Conservation (phyloP, 2,329 filamentous ascomycete species). For the Ciborinia camelliae region DNA sequence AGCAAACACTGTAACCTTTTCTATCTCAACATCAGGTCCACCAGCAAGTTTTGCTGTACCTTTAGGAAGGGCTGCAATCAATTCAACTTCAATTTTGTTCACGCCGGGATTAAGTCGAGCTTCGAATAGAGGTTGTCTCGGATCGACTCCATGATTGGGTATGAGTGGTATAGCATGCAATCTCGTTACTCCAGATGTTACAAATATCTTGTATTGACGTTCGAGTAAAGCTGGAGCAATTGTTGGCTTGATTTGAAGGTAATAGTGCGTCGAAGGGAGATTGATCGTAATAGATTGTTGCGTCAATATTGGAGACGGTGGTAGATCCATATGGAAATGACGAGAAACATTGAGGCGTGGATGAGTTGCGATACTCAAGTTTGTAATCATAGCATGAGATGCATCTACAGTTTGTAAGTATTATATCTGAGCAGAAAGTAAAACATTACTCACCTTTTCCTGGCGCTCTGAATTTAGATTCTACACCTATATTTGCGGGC, state of each 20-base stretch:
- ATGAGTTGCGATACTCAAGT: constrained; percentile 64
- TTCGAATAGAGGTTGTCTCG: constrained; percentile 69
- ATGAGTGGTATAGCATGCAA: constrained; percentile 47
- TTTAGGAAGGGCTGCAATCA: constrained; percentile 66
- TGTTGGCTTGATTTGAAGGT: constrained; percentile 66
- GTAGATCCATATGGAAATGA: constrained; percentile 61
- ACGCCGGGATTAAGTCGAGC: constrained; percentile 66
- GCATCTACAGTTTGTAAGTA: constrained; percentile 43
- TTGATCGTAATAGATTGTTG: constrained; percentile 72
- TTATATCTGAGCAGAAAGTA: not conserved
- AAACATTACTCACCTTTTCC: constrained; percentile 46
- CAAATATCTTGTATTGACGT: constrained; percentile 74
- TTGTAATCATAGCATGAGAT: constrained; percentile 63
- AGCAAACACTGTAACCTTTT: constrained; percentile 73
- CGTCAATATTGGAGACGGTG: constrained; percentile 61
- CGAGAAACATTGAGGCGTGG: constrained; percentile 60
- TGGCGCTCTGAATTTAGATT: constrained; percentile 43
- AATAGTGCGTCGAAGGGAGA: constrained; percentile 63
- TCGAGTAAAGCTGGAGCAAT: constrained; percentile 61
- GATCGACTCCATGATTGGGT: constrained; percentile 52
- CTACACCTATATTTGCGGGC: constrained; percentile 39
- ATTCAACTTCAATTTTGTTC: constrained; percentile 74
- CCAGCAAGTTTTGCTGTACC: constrained; percentile 52
- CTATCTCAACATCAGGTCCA: constrained; percentile 67
- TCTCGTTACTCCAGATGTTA: constrained; percentile 64